Percentiles rank a stretch among this genome's conserved stretches.
These are phyloP conservation scores for Urostyla sp. DNA, from an alignment of 73 alveolate genomes.

Conservation along the genomic window DNA sequence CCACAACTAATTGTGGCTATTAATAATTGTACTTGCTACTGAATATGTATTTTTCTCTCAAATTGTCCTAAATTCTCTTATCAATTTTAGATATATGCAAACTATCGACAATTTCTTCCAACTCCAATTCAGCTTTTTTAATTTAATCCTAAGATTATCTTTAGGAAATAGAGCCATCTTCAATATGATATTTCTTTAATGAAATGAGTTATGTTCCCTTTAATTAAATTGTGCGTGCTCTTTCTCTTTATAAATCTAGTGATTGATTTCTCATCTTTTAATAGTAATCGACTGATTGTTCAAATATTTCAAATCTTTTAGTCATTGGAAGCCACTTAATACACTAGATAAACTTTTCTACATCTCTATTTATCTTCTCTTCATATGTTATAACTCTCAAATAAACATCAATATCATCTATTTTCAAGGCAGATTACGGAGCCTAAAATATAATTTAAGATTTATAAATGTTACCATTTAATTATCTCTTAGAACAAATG, in stretches of 20 bases:
- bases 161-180: no score
- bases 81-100: neutral
- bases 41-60: conserved; percentile 21
- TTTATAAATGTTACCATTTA: neutral
- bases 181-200: conserved; percentile 15
- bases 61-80: neutral
- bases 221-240: neutral
- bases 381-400: conserved; percentile 48
- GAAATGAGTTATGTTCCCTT: conserved; percentile 1
- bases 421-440: conserved; percentile 12
- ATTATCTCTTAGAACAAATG: neutral
- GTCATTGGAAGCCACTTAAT: conserved; percentile 50
- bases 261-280: neutral
- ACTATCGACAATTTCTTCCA: neutral
- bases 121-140: no score
- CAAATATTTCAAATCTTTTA: conserved; percentile 29
- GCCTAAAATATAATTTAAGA: neutral
- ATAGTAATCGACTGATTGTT: conserved; percentile 10
- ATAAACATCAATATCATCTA: conserved; percentile 63
- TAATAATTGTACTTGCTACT: conserved; percentile 36
- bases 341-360: conserved; percentile 13
- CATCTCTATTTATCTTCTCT: conserved; percentile 29
- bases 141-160: no score
- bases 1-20: neutral
- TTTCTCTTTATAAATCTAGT: conserved; percentile 9